A percentile compares a stretch with the other conserved stretches of the same genome.
These are phyloP conservation scores for Monilinia laxa DNA, from an alignment of 2,329 filamentous ascomycete genomes.

Conservation along the genomic window DNA sequence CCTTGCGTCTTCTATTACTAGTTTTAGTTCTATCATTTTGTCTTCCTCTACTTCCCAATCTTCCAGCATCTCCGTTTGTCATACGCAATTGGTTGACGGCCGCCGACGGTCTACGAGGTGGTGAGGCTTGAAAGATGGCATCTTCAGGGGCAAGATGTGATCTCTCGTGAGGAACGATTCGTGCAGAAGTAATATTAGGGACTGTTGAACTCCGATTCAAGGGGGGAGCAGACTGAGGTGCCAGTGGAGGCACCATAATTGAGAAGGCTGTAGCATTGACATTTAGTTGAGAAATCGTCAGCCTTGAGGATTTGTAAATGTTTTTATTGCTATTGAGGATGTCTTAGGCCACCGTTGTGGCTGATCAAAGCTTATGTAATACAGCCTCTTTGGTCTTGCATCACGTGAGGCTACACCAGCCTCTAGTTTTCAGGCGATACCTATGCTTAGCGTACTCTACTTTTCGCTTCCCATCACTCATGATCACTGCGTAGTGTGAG, in stretches of 20 bases:
- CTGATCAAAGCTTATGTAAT: background rate
- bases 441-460: background rate
- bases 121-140: conserved; percentile 66
- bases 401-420: no score
- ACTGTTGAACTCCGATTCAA: conserved; percentile 35
- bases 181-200: conserved; percentile 24
- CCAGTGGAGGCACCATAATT: conserved; percentile 37
- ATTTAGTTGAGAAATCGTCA: conserved; percentile 17
- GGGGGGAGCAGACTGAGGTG: conserved; percentile 31
- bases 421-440: no score
- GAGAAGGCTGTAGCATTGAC: conserved; percentile 17
- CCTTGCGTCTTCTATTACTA: conserved; percentile 60
- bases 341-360: conserved; percentile 5
- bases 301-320: conserved; percentile 13
- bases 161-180: conserved; percentile 48
- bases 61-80: conserved; percentile 32
- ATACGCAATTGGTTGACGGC: conserved; percentile 42
- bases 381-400: background rate
- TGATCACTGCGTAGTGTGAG: no score
- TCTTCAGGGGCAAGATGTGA: conserved; percentile 79
- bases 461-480: background rate
- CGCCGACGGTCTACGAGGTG: conserved; percentile 52
- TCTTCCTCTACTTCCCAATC: conserved; percentile 32
- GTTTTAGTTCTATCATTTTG: conserved; percentile 47
- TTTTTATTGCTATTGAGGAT: conserved; percentile 6